Evolutionary conservation across 305 asterid species (phyloP).

Genomic region (Rubia tinctorum): DNA sequence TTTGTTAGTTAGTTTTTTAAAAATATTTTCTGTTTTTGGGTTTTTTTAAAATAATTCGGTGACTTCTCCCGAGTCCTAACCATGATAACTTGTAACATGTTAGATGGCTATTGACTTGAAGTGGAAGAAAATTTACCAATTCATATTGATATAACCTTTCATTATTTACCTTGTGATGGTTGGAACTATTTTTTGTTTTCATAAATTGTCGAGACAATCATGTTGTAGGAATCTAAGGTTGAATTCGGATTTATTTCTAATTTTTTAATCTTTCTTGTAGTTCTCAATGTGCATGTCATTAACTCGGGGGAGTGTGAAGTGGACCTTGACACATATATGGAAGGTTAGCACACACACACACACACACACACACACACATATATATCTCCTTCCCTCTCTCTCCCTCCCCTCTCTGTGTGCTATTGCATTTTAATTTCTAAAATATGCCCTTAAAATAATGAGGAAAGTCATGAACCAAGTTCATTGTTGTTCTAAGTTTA

Average conservation of each 20-base stretch:
- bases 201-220: conserved; percentile 13
- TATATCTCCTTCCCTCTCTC: too few species aligned
- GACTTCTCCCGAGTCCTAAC: conserved; percentile 8
- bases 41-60: background rate
- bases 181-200: conserved; percentile 22
- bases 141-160: conserved; percentile 93
- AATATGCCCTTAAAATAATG: too few species aligned
- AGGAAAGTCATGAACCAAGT: too few species aligned
- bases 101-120: conserved; percentile 95
- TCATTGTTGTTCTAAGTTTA: too few species aligned
- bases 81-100: conserved; percentile 21
- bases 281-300: conserved; percentile 87
- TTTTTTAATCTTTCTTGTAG: conserved; percentile 38
- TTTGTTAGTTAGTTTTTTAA: background rate
- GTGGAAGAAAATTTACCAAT: conserved; percentile 94
- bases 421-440: too few species aligned
- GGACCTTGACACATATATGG: conserved; percentile 94
- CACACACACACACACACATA: too few species aligned
- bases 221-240: conserved; percentile 1
- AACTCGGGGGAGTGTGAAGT: conserved; percentile 99
- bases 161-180: conserved; percentile 98
- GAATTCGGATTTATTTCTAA: conserved; percentile 12
- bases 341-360: too few species aligned
- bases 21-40: background rate
- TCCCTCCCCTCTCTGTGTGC: too few species aligned